Evolutionary conservation across 352 stramenopile species (phyloP), one percentile per base, ranked within the genome.

Genomic region (Phytophthora lateralis): DNA sequence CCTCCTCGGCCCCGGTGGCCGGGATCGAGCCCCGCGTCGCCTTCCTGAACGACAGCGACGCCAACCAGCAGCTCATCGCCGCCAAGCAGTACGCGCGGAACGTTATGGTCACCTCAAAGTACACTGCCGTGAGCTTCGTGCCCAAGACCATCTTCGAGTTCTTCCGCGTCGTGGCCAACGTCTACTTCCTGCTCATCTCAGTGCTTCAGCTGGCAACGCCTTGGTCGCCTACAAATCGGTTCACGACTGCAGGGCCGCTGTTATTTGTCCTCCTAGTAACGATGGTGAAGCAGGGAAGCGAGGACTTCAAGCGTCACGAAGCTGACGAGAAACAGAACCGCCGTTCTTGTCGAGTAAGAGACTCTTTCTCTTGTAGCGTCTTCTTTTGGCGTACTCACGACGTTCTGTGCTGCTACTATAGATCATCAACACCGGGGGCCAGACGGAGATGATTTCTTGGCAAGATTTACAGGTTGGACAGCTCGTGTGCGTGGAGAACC

Each of bases 151-250:
- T 98, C 48, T 86, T 94, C 42, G 90, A 98, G 66, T 96, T 98
- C 77, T 98, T 98, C 71, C 87, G 93, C 27, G 79, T 95, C 53
- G 89, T 97, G 43, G 93, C 90, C 27, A 98, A 98, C 66, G 75
- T 98, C 57, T 98, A 98, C 75, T 98, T 98, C 70, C 69, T 98
- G n/a, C 73, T 92, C 32, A 95, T 98, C 38, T 95, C 90, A 9
- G 55, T 94, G 30, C 81, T 98, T 14, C 97, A 98, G 80, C 50
- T 87, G 29, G 69, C 73, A n/a, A 89, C 76, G 14, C 64, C 76
- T 15, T 87, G 84, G 68, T 90, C 73, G 2, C 79, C 83, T 4
- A 89, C 82, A 6, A 91, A 90, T 66, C 62, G 68, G 34, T 91
- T 89, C 57, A 91, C 85, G 35, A 94, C 85, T 1, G 76, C 84